Conservation (phyloP, 768 basidiomycete genomes). For the Tricholoma bakamatsutake region DNA sequence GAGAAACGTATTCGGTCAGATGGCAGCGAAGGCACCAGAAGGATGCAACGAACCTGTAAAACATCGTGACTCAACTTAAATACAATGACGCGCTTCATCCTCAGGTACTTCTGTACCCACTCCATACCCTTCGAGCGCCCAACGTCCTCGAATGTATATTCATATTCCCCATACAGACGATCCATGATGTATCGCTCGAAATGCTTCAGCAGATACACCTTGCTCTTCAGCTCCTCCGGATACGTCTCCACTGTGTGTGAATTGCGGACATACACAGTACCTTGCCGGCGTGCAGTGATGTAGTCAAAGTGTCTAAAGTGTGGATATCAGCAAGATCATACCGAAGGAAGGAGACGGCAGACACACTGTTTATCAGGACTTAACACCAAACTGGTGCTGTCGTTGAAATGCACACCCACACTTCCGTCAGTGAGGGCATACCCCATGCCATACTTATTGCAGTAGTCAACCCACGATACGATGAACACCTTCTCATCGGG, state of each 20-base stretch:
- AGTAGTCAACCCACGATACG: constrained; percentile 98
- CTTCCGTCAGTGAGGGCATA: constrained; percentile 95
- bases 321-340: not conserved
- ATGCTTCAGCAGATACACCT: constrained; percentile 89
- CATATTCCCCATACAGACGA: constrained; percentile 76
- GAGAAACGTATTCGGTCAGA: constrained; percentile 6
- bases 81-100: constrained; percentile 96
- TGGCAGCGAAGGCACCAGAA: not conserved
- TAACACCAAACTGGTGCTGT: constrained; percentile 82
- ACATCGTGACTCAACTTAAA: constrained; percentile 96
- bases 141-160: constrained; percentile 72
- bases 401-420: constrained; percentile 95
- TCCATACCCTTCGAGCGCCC: constrained; percentile 79
- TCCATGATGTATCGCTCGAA: constrained; percentile 96
- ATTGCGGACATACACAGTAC: constrained; percentile 65
- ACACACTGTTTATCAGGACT: constrained; percentile 84
- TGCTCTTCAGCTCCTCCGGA: constrained; percentile 81
- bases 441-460: constrained; percentile 99
- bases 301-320: constrained; percentile 79
- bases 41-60: constrained; percentile 66
- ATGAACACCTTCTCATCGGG: constrained; percentile 82
- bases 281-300: constrained; percentile 63
- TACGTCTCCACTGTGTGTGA: constrained; percentile 63
- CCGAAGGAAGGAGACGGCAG: not conserved
- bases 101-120: constrained; percentile 90